Evolutionary conservation across 306 rosid species (phyloP).

Genomic region (Argentina anserina): DNA sequence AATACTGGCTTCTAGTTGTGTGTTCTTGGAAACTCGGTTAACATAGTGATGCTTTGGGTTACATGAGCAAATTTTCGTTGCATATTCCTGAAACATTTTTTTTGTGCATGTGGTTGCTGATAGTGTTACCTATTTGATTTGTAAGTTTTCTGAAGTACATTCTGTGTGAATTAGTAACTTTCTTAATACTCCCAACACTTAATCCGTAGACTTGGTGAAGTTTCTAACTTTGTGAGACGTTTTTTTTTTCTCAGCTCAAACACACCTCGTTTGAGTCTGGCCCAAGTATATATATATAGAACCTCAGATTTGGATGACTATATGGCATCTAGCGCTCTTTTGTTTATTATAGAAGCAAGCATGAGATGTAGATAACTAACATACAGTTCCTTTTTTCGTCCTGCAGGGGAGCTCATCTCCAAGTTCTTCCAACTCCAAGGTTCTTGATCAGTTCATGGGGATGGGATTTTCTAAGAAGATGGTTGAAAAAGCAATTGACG

Average conservation of each 20-base stretch:
- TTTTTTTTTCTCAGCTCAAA: neutral
- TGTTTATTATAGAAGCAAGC: too few species aligned
- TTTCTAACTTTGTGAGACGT: neutral
- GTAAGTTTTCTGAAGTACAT: neutral
- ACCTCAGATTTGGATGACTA: neutral
- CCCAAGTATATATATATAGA: neutral
- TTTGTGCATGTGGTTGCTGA: neutral
- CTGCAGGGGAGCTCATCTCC: constrained; percentile 60
- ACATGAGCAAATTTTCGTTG: neutral
- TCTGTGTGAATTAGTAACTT: neutral
- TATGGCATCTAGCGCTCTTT: neutral
- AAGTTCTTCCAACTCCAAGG: constrained; percentile 64
- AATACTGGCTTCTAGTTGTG: neutral
- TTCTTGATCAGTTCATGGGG: constrained; percentile 52
- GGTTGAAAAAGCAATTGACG: constrained; percentile 73
- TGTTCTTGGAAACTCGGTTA: neutral
- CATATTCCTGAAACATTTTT: neutral
- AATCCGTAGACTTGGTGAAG: neutral
- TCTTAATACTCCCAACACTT: neutral
- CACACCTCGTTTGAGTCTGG: neutral
- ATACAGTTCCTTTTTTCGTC: constrained; percentile 19
- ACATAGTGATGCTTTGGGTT: neutral
- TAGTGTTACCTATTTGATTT: neutral
- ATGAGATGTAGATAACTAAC: constrained; percentile 14
- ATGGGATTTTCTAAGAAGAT: constrained; percentile 77